Conservation (phyloP, 1,284 basidiomycete species). For the Pulchroboletus neoregius region DNA sequence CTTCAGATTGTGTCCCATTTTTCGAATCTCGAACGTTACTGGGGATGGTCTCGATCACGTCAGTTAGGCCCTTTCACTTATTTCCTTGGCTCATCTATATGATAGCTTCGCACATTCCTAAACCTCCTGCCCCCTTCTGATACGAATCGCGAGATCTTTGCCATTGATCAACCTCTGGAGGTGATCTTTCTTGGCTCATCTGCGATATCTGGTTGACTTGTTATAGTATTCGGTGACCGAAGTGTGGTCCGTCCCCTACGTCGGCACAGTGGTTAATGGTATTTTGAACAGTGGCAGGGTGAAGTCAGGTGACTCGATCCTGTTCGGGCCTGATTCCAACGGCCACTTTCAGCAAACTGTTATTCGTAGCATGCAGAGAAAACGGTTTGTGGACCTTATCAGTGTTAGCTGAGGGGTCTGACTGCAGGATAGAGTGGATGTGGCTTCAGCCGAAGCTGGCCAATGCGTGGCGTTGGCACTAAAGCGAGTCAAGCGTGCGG, state of each 20-base stretch:
- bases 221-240: slow-evolving; percentile 76
- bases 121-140: slow-evolving; percentile 86
- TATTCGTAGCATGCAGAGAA: slow-evolving; percentile 93
- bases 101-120: slow-evolving; percentile 75
- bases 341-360: slow-evolving; percentile 83
- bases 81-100: slow-evolving; percentile 8
- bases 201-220: slow-evolving; percentile 8
- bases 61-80: slow-evolving; percentile 21
- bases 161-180: slow-evolving; percentile 85
- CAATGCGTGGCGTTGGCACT: slow-evolving; percentile 94
- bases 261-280: slow-evolving; percentile 93
- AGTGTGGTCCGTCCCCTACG: slow-evolving; percentile 89
- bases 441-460: slow-evolving; percentile 85
- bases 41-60: slow-evolving; percentile 86
- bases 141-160: slow-evolving; percentile 74
- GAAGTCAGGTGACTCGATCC: slow-evolving; percentile 77
- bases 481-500: slow-evolving; percentile 80
- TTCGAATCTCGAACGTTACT: slow-evolving; percentile 93
- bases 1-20: slow-evolving; percentile 83
- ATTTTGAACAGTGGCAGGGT: slow-evolving; percentile 78
- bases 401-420: slow-evolving; percentile 1
- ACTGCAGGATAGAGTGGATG: slow-evolving; percentile 58
- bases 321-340: slow-evolving; percentile 91
- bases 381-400: slow-evolving; percentile 50
- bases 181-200: slow-evolving; percentile 34